Evolutionary conservation across 768 basidiomycete species (phyloP).

Genomic region (Scleroderma bovista): DNA sequence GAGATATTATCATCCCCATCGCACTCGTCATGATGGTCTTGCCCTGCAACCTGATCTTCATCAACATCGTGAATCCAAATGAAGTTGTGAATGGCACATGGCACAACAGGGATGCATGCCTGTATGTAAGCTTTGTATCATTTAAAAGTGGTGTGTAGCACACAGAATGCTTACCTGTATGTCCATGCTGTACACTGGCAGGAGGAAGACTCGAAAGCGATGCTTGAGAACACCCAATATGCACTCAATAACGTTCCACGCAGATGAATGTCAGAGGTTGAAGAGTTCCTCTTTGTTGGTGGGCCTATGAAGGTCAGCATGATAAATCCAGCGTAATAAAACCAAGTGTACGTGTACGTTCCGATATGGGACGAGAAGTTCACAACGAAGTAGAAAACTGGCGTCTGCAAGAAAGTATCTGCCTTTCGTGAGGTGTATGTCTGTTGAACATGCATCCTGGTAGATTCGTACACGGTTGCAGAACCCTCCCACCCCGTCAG

Average conservation of each 20-base stretch:
- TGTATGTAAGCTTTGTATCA: constrained; percentile 7
- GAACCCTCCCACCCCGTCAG: constrained; percentile 39
- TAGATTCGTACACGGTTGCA: constrained; percentile 29
- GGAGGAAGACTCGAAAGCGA: constrained; percentile 13
- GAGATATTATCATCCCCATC: not conserved
- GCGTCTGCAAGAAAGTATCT: constrained; percentile 26
- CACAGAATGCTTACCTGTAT: constrained; percentile 19
- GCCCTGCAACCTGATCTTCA: not conserved
- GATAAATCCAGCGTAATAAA: not conserved
- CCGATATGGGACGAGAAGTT: constrained; percentile 10
- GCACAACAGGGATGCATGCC: constrained; percentile 14
- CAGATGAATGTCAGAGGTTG: constrained; percentile 37
- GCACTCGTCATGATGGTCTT: not conserved
- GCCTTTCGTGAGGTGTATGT: constrained; percentile 26
- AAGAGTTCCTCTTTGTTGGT: constrained; percentile 35
- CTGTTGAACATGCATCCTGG: constrained; percentile 16
- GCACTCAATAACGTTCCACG: constrained; percentile 34
- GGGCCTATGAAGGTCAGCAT: constrained; percentile 18
- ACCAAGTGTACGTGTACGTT: not conserved
- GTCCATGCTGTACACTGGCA: constrained; percentile 9
- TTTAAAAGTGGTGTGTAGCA: constrained; percentile 17
- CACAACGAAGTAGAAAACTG: constrained; percentile 4
- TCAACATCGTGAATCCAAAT: constrained; percentile 9
- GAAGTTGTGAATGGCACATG: constrained; percentile 23
- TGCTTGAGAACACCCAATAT: constrained; percentile 36